These are phyloP conservation scores for Chloris gayana DNA, from an alignment of 176 grass and related monocot genomes.

Conservation along the genomic window DNA sequence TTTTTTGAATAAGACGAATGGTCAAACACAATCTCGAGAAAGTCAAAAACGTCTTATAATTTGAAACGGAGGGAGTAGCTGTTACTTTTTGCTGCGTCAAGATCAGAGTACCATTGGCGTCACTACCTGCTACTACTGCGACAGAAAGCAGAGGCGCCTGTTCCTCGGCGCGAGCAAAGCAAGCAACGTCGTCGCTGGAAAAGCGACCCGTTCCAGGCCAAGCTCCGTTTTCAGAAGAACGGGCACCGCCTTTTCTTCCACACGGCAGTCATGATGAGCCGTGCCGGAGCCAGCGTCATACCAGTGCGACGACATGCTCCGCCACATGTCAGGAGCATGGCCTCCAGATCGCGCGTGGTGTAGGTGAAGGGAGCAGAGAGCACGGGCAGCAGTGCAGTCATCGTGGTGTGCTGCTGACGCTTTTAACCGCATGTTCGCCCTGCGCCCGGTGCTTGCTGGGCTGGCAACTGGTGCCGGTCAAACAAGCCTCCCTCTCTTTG, in stretches of 20 bases:
- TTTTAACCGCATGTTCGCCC: constrained; percentile 37
- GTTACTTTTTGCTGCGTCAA: background rate
- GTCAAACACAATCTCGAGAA: too few relatives aligned
- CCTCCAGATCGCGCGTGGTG: background rate
- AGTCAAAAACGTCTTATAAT: too few relatives aligned
- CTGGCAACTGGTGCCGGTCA: constrained; percentile 40
- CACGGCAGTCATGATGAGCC: background rate
- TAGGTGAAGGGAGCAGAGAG: constrained; percentile 13
- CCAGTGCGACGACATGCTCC: background rate
- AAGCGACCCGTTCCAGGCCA: background rate
- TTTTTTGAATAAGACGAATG: too few relatives aligned
- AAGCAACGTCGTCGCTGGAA: constrained; percentile 12
- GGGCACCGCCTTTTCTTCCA: background rate
- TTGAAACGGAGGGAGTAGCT: too few relatives aligned
- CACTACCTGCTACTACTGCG: background rate
- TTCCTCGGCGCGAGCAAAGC: background rate
- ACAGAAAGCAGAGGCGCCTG: background rate
- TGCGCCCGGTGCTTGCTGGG: background rate
- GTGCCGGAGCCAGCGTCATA: background rate
- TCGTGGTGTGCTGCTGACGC: constrained; percentile 37
- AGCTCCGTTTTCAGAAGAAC: constrained; percentile 7
- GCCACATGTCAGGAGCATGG: constrained; percentile 37
- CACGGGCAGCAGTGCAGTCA: background rate
- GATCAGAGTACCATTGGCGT: background rate
- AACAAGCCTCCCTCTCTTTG: constrained; percentile 20